These are phyloP conservation scores for Tetratostichococcus sp. DNA, from an alignment of 139 green algal species.

Conservation along the genomic window DNA sequence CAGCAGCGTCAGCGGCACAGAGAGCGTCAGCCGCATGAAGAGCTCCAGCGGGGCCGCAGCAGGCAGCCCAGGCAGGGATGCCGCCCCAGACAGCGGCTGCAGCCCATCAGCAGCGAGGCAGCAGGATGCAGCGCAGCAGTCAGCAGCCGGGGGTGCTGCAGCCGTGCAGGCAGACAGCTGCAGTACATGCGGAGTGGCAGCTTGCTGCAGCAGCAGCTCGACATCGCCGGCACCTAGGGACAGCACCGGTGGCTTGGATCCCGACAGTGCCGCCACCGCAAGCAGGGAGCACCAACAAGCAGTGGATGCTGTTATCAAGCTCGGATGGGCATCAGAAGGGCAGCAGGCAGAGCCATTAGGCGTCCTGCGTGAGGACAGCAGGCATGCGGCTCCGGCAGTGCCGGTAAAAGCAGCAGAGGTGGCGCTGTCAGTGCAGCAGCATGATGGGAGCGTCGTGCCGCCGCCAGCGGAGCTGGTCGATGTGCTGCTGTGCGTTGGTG, in stretches of 20 bases:
- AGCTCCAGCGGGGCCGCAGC: background rate
- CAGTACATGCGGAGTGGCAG: background rate
- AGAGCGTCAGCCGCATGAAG: background rate
- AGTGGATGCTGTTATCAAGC: no score
- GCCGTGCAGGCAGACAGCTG: background rate
- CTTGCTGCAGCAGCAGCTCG: background rate
- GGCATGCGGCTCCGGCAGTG: background rate
- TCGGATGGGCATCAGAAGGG: no score
- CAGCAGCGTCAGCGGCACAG: background rate
- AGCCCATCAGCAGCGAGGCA: background rate
- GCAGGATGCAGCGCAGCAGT: background rate
- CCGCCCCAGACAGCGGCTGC: background rate
- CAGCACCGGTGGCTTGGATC: background rate
- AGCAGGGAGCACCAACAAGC: no score
- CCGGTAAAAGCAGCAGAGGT: background rate
- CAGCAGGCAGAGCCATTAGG: no score
- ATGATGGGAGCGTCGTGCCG: no score
- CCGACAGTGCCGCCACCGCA: no score
- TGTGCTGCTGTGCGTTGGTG: background rate
- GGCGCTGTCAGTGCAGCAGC: background rate
- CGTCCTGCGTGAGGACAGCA: background rate
- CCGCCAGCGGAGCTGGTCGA: background rate
- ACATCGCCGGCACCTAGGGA: background rate
- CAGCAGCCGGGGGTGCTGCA: background rate
- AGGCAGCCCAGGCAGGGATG: background rate